phyloP scores from a whole-genome alignment of 805 yeast genomes.

The Dipodascus geniculatus region DNA sequence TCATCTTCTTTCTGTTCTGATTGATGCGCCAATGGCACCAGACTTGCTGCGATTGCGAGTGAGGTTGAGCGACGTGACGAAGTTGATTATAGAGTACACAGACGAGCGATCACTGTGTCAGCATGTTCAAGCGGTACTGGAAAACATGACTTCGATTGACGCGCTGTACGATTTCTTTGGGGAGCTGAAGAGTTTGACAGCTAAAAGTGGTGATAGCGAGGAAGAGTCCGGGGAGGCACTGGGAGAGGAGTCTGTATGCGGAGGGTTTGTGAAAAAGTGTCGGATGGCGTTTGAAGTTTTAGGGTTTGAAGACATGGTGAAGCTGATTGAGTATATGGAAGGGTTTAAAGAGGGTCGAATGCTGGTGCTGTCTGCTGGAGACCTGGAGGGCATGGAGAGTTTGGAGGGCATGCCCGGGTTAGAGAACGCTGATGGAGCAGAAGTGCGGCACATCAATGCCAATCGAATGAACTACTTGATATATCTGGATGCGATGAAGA shows the following conservation, averaged over 20 bases:
- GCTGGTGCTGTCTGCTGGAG: neutral
- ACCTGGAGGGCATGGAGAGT: neutral
- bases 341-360: neutral
- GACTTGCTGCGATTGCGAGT: neutral
- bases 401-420: neutral
- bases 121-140: neutral
- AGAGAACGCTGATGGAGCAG: neutral
- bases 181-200: neutral
- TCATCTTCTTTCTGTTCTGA: neutral
- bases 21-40: neutral
- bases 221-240: neutral
- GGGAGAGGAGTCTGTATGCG: neutral
- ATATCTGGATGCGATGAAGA: conserved; percentile 36
- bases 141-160: neutral
- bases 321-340: neutral
- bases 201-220: neutral
- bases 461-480: neutral
- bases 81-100: neutral
- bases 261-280: neutral
- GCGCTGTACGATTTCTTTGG: neutral
- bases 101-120: neutral
- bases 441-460: neutral
- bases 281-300: neutral
- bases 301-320: neutral
- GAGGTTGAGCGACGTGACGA: neutral